These are phyloP conservation scores for rapeseed (Brassica napus) DNA, from an alignment of 345 rosid species.

Conservation along the genomic window Da-Ae NC_063435.1:27585001-27585500, in stretches of 20 bases:
- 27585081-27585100: slow-evolving; percentile 98
- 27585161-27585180: neutral
- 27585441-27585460: neutral
- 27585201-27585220: slow-evolving; percentile 56
- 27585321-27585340: slow-evolving; percentile 70
- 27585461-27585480: neutral
- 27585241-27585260: slow-evolving; percentile 47
- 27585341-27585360: neutral
- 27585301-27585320: slow-evolving; percentile 95
- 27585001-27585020: slow-evolving; percentile 59
- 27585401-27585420: neutral
- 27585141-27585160: neutral
- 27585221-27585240: slow-evolving; percentile 64
- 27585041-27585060: slow-evolving; percentile 62
- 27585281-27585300: slow-evolving; percentile 91
- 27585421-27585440: neutral
- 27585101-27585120: slow-evolving; percentile 74
- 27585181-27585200: slow-evolving; percentile 10
- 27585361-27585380: neutral
- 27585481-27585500: neutral
- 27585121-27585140: neutral
- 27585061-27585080: slow-evolving; percentile 80
- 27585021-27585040: slow-evolving; percentile 55
- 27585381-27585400: neutral
- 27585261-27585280: slow-evolving; percentile 75